phyloP scores from a whole-genome alignment of 2,329 filamentous ascomycete genomes.

The Ophiostoma triangulosporum region DNA sequence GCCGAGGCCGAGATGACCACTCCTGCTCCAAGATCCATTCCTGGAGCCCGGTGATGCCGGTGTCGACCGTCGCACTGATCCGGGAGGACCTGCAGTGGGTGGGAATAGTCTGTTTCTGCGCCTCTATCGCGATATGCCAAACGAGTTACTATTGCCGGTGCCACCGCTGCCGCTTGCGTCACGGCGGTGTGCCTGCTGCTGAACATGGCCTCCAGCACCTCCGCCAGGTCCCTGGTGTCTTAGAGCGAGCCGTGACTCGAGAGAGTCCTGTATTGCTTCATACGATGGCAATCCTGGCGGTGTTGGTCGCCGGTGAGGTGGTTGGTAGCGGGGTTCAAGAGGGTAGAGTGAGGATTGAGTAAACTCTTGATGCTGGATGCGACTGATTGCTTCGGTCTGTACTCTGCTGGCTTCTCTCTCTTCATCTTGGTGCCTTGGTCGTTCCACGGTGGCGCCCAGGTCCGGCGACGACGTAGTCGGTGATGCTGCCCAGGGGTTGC shows the following conservation, averaged over 20 bases:
- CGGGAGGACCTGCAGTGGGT: neutral
- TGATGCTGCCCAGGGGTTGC: neutral
- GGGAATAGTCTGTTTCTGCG: neutral
- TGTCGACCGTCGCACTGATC: neutral
- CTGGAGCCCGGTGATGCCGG: neutral
- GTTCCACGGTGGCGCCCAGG: neutral
- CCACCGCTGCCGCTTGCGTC: neutral
- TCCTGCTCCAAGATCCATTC: neutral
- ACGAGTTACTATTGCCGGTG: neutral
- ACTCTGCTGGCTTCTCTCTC: neutral
- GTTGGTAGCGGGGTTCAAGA: conserved; percentile 9
- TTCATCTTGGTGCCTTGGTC: neutral
- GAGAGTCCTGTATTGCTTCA: conserved; percentile 5
- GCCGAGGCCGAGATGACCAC: neutral
- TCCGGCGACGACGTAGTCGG: neutral
- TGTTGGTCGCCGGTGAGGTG: conserved; percentile 11
- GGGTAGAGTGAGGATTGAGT: conserved; percentile 5
- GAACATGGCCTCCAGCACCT: neutral
- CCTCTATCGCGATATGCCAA: neutral
- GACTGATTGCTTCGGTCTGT: neutral
- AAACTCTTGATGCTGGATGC: neutral
- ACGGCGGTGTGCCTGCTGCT: neutral
- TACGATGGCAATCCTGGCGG: conserved; percentile 13
- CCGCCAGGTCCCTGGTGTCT: neutral
- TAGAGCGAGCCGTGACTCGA: conserved; percentile 5